Percentiles rank a stretch among this genome's conserved stretches.
Conservation (phyloP, 1,284 basidiomycete genomes). For the Rhizoctonia solani region DNA sequence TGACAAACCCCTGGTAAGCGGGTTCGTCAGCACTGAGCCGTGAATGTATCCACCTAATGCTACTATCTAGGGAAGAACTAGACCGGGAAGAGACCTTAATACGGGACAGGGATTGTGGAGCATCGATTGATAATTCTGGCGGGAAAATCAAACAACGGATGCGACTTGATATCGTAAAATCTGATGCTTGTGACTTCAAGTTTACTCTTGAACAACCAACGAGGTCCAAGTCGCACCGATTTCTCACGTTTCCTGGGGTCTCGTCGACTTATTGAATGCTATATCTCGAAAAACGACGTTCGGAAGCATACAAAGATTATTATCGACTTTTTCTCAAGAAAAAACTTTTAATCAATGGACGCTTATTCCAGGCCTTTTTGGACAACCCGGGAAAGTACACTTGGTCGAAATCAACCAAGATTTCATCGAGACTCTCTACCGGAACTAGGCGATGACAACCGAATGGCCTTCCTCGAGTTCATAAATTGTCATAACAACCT, state of each 20-base stretch:
- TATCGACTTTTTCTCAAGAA: slow-evolving; percentile 14
- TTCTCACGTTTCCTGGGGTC: slow-evolving; percentile 34
- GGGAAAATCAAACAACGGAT: slow-evolving; percentile 31
- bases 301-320: neutral
- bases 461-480: slow-evolving; percentile 32
- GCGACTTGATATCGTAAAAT: neutral
- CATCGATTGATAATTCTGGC: slow-evolving; percentile 14
- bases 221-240: slow-evolving; percentile 28
- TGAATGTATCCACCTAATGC: neutral
- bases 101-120: neutral
- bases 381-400: slow-evolving; percentile 12
- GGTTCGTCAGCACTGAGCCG: neutral
- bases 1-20: neutral
- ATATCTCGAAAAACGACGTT: neutral
- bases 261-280: slow-evolving; percentile 31
- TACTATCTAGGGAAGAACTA: slow-evolving; percentile 18
- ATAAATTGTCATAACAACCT: slow-evolving; percentile 34
- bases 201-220: slow-evolving; percentile 23
- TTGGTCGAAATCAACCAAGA: slow-evolving; percentile 36
- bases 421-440: neutral
- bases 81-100: slow-evolving; percentile 28
- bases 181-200: neutral
- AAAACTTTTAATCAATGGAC: slow-evolving; percentile 28
- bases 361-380: slow-evolving; percentile 35
- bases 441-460: slow-evolving; percentile 1